Evolutionary conservation across 2,329 filamentous ascomycete genomes (phyloP), one percentile per base, ranked within the genome.

Genomic region (Colletotrichum godetiae): DNA sequence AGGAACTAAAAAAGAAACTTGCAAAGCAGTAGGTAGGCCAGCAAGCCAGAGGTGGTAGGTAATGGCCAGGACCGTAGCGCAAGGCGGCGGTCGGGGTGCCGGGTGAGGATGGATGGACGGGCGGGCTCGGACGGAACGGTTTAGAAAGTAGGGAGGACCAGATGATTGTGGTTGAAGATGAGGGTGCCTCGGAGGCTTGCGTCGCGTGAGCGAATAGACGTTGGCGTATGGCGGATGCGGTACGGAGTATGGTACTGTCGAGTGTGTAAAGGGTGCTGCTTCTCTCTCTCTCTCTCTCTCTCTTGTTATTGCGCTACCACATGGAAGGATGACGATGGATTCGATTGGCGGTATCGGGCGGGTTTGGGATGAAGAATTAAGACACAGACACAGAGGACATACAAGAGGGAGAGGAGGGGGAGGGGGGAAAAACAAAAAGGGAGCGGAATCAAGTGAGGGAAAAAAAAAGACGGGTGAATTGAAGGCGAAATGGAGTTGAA

Each of bases 111-210:
- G 29, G 22, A 58, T 58, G 58, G 49, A 61, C 53, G 55, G 55
- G 67, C 49, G 70, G 59, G 53, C 62, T 55, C 68, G 70, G 60
- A 62, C 42, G 59, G 69, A 72, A 53, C 65, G 53, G 65, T 42
- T 10, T 27, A 29, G 27, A 7, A 22, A 57, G 19, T 46, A 52
- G 57, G 42, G 58, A 67, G 37, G 58, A 68, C 60, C 60, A 70
- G 70, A 73, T 70, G 67, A 70, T 70, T 59, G 55, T 33, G 27
- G 69, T 53, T 24, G 69, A 31, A 52, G 52, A 19, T 63, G 66
- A 27, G 49, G 46, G 60, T 35, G 68, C 19, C 42, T 52, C 65
- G 19, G 37, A 66, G 69, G 65, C 58, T 63, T 72, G 69, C 37
- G 70, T 73, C 60, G 67, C 55, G 70, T 73, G 70, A 52, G 46